These are phyloP conservation scores for Auricularia sp. DNA, from an alignment of 768 basidiomycete species.

Conservation along the genomic window DNA sequence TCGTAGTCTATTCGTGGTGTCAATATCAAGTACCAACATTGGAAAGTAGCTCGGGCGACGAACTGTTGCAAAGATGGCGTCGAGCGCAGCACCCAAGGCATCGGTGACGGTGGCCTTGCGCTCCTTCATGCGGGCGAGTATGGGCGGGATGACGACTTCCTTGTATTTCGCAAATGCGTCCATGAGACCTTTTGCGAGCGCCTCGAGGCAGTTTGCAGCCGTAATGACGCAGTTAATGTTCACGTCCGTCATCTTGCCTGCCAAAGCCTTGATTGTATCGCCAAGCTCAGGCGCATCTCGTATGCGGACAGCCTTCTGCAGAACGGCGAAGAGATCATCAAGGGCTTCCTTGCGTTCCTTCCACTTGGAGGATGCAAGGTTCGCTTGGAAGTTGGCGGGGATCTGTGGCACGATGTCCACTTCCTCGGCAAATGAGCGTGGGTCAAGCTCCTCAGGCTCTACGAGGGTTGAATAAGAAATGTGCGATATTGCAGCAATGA, in stretches of 20 bases:
- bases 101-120: conserved; percentile 87
- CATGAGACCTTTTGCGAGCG: conserved; percentile 75
- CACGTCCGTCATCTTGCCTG: conserved; percentile 77
- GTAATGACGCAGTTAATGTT: conserved; percentile 93
- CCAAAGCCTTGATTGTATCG: conserved; percentile 68
- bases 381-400: conserved; percentile 61
- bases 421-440: conserved; percentile 68
- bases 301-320: conserved; percentile 64
- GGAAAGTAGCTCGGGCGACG: conserved; percentile 17
- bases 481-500: conserved; percentile 4
- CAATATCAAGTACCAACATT: conserved; percentile 4
- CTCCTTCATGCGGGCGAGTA: conserved; percentile 89
- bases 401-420: conserved; percentile 70
- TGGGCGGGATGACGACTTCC: conserved; percentile 58
- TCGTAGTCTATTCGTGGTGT: conserved; percentile 44
- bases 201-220: conserved; percentile 77
- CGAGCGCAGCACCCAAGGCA: conserved; percentile 74
- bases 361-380: conserved; percentile 89
- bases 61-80: conserved; percentile 81
- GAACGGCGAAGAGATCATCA: conserved; percentile 65
- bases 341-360: conserved; percentile 91
- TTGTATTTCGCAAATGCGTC: conserved; percentile 63
- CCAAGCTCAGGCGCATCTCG: conserved; percentile 70
- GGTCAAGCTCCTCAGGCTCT: conserved; percentile 58
- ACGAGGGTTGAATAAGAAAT: conserved; percentile 11